phyloP scores from a whole-genome alignment of 306 rosid genomes.

The Luffa acutangula region DNA sequence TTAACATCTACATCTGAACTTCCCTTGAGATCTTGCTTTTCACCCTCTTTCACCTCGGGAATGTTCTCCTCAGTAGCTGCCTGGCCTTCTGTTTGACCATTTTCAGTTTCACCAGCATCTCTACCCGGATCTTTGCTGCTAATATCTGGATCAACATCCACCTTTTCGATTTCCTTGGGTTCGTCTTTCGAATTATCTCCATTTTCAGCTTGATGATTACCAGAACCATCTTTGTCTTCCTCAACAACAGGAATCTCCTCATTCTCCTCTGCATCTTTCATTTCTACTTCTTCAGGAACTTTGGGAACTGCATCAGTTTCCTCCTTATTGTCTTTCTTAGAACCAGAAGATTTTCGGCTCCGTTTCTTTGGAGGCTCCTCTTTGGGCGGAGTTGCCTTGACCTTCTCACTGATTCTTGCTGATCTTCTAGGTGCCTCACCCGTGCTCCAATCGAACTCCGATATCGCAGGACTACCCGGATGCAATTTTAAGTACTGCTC shows the following conservation, averaged over 20 bases:
- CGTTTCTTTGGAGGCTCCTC: conserved; percentile 62
- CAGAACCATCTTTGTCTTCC: conserved; percentile 11
- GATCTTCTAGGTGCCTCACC: conserved; percentile 94
- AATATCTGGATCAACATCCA: neutral
- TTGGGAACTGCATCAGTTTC: conserved; percentile 30
- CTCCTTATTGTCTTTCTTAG: conserved; percentile 49
- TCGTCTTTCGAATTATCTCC: conserved; percentile 23
- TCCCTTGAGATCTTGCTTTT: neutral
- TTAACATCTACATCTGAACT: neutral
- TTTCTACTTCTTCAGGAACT: conserved; percentile 17
- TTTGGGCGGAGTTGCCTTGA: conserved; percentile 52
- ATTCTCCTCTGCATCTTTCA: conserved; percentile 25
- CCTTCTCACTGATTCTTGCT: conserved; percentile 73
- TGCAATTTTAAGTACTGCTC: conserved; percentile 79
- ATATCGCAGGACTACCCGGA: conserved; percentile 57
- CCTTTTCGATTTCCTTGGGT: conserved; percentile 3
- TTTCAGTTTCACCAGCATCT: conserved; percentile 23
- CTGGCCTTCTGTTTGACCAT: conserved; percentile 8
- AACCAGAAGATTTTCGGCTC: conserved; percentile 46
- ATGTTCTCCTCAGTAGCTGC: neutral
- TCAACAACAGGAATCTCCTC: conserved; percentile 11
- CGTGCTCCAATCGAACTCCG: conserved; percentile 85
- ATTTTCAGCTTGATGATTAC: conserved; percentile 17
- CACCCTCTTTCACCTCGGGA: neutral
- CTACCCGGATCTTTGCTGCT: neutral